Evolutionary conservation across 1,139 yeast species (phyloP).

Genomic region (Pichia sp.): DNA sequence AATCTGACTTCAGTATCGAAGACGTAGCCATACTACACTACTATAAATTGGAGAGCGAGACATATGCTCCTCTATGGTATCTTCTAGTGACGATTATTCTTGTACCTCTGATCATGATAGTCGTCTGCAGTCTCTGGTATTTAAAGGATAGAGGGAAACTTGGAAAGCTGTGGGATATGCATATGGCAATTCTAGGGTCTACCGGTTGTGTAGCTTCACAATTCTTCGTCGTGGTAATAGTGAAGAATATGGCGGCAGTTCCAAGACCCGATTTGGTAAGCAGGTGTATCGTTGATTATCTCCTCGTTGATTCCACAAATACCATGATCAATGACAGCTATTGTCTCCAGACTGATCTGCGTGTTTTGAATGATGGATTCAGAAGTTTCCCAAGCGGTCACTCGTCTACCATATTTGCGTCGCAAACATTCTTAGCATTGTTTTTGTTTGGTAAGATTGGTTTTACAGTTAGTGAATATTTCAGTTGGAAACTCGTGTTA

Average conservation of each 20-base stretch:
- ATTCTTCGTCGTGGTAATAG: constrained; percentile 33
- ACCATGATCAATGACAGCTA: constrained; percentile 30
- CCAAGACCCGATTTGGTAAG: constrained; percentile 43
- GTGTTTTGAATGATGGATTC: constrained; percentile 39
- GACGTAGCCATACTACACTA: constrained; percentile 31
- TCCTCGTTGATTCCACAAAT: constrained; percentile 9
- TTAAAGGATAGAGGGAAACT: constrained; percentile 14
- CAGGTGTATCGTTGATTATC: constrained; percentile 33
- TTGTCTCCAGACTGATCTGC: constrained; percentile 29
- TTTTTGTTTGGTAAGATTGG: constrained; percentile 34
- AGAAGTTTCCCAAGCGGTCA: constrained; percentile 49
- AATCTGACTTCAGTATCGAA: constrained; percentile 35
- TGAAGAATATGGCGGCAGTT: constrained; percentile 39
- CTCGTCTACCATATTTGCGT: constrained; percentile 40
- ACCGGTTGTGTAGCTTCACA: constrained; percentile 37
- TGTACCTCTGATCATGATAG: constrained; percentile 31
- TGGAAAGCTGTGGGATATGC: constrained; percentile 38
- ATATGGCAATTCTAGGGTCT: constrained; percentile 32
- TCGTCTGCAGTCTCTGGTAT: constrained; percentile 21
- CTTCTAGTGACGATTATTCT: constrained; percentile 27
- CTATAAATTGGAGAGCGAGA: constrained; percentile 30
- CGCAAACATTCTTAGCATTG: constrained; percentile 34
- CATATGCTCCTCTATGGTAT: constrained; percentile 30
- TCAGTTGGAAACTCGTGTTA: constrained; percentile 31
- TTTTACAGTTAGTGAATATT: constrained; percentile 31